Evolutionary conservation across 1,139 yeast genomes (phyloP).

Genomic region (Zygotorulaspora mrakii): DNA sequence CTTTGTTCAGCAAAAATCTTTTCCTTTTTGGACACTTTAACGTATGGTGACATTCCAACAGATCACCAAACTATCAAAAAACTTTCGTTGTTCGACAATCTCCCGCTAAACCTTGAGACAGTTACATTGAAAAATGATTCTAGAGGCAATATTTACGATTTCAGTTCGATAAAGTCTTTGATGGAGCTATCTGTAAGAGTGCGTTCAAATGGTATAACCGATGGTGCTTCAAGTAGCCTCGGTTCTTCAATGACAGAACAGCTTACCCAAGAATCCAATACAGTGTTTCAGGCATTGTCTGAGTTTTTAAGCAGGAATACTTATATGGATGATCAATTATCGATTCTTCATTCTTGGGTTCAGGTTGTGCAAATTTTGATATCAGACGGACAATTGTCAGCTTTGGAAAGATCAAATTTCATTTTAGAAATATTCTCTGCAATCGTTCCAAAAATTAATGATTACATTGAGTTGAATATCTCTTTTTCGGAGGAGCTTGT

Average conservation of each 20-base stretch:
- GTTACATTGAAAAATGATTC: slow-evolving; percentile 31
- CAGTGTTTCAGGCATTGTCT: slow-evolving; percentile 32
- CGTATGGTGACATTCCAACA: slow-evolving; percentile 44
- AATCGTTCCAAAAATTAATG: slow-evolving; percentile 70
- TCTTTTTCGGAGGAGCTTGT: slow-evolving; percentile 72
- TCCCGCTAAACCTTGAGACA: slow-evolving; percentile 40
- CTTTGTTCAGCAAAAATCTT: slow-evolving; percentile 55
- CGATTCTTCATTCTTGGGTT: slow-evolving; percentile 77
- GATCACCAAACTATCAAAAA: slow-evolving; percentile 33
- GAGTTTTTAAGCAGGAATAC: slow-evolving; percentile 45
- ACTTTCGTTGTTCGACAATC: slow-evolving; percentile 36
- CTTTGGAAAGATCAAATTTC: slow-evolving; percentile 51
- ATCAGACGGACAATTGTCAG: slow-evolving; percentile 49
- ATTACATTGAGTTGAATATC: slow-evolving; percentile 64
- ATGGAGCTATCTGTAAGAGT: slow-evolving; percentile 31
- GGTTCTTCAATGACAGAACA: slow-evolving; percentile 9
- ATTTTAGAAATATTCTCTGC: slow-evolving; percentile 73
- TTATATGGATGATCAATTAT: slow-evolving; percentile 52
- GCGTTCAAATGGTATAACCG: slow-evolving; percentile 10
- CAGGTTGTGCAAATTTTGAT: slow-evolving; percentile 71
- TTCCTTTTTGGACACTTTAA: slow-evolving; percentile 65
- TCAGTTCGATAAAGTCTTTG: slow-evolving; percentile 34
- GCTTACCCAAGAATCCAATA: slow-evolving; percentile 6
- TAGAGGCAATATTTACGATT: slow-evolving; percentile 34
- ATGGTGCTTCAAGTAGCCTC: neutral